These are phyloP conservation scores for Hanseniaspora mollemarum DNA, from an alignment of 805 yeast genomes.

Conservation along the genomic window DNA sequence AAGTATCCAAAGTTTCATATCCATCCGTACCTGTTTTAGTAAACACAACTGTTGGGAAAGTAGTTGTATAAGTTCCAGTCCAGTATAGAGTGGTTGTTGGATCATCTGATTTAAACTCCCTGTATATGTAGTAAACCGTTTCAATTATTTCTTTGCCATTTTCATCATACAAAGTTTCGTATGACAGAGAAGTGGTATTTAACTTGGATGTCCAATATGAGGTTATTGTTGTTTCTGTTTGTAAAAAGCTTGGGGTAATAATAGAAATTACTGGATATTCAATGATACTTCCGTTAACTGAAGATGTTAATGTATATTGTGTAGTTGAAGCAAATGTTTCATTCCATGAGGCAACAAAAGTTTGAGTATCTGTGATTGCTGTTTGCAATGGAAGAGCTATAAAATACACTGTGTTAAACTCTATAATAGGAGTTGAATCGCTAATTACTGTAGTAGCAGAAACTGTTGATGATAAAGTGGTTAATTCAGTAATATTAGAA, in stretches of 20 bases:
- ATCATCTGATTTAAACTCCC: background rate
- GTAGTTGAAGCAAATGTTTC: background rate
- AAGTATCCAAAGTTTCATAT: constrained; percentile 16
- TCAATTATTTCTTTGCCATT: background rate
- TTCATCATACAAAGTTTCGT: background rate
- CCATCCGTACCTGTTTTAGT: constrained; percentile 18
- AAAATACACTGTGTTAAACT: background rate
- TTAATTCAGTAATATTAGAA: background rate
- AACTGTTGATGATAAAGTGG: background rate
- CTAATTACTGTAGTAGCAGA: background rate
- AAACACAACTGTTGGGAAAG: constrained; percentile 1
- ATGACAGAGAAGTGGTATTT: background rate
- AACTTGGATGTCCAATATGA: background rate
- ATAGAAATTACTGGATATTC: background rate
- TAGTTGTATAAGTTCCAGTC: constrained; percentile 16
- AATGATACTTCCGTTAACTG: background rate
- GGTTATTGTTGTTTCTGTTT: background rate
- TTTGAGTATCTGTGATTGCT: background rate
- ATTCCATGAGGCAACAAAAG: background rate
- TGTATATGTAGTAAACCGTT: constrained; percentile 7
- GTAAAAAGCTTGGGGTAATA: background rate
- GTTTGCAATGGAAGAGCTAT: background rate
- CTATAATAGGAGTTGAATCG: background rate
- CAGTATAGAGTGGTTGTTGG: constrained; percentile 3
- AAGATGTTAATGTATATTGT: background rate